Percentiles rank a stretch among this genome's conserved stretches.
phyloP scores from a whole-genome alignment of 2,329 filamentous ascomycete genomes.

The Paraphaeosphaeria minitans region DNA sequence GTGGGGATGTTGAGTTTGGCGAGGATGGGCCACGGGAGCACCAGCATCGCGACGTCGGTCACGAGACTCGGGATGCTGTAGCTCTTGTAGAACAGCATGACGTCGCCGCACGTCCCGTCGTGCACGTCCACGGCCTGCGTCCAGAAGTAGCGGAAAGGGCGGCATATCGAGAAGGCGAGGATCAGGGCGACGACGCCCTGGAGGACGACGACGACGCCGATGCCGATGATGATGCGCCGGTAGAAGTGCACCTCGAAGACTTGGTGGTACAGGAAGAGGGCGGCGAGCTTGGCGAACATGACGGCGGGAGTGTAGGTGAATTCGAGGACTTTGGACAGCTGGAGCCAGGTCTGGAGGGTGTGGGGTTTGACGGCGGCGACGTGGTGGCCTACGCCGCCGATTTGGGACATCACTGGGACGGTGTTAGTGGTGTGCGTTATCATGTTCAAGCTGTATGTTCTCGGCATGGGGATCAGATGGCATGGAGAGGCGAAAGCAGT shows the following conservation, averaged over 20 bases:
- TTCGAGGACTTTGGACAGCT: slow-evolving; percentile 17
- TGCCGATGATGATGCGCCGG: slow-evolving; percentile 11
- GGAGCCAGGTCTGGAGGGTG: slow-evolving; percentile 15
- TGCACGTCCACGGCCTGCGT: slow-evolving; percentile 12
- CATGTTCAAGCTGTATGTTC: too few species aligned
- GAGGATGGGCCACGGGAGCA: slow-evolving; percentile 13
- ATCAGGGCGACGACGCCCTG: slow-evolving; percentile 15
- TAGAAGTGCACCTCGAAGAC: slow-evolving; percentile 11
- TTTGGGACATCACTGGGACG: slow-evolving; percentile 12
- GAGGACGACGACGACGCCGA: slow-evolving; percentile 11
- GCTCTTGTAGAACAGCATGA: slow-evolving; percentile 16
- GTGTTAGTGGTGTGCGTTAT: too few species aligned
- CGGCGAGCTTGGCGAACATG: slow-evolving; percentile 16
- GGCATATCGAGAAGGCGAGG: slow-evolving; percentile 14
- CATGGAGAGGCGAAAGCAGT: not conserved
- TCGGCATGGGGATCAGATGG: too few species aligned
- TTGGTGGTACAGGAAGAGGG: slow-evolving; percentile 15
- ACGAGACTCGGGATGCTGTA: slow-evolving; percentile 17
- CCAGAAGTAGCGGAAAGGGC: slow-evolving; percentile 17
- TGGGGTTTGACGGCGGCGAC: slow-evolving; percentile 5
- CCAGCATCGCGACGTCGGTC: slow-evolving; percentile 14
- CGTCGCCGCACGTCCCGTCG: slow-evolving; percentile 12
- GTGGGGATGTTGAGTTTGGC: not conserved
- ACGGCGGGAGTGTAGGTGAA: slow-evolving; percentile 17
- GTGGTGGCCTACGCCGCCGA: slow-evolving; percentile 15